A percentile compares a stretch with the other conserved stretches of the same genome.
phyloP scores from a whole-genome alignment of 2,329 filamentous ascomycete genomes.

The Cladobotryum mycophilum region DNA sequence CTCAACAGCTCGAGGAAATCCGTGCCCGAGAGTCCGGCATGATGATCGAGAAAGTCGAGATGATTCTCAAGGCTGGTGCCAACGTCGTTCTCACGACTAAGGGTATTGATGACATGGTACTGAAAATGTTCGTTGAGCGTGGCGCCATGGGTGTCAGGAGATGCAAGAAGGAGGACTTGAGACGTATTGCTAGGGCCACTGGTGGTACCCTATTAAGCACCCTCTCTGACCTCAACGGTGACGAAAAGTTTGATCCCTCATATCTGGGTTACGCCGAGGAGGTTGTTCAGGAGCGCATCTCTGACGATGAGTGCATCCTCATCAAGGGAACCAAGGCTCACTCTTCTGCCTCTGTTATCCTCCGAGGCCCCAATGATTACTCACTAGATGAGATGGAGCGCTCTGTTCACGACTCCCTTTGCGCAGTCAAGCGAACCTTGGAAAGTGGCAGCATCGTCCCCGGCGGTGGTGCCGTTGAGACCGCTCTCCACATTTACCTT shows the following conservation, averaged over 20 bases:
- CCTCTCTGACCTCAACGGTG: constrained; percentile 91
- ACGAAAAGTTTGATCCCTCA: constrained; percentile 90
- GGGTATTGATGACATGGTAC: constrained; percentile 91
- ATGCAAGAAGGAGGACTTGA: constrained; percentile 97
- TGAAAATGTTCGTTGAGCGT: constrained; percentile 91
- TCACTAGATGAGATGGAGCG: constrained; percentile 99
- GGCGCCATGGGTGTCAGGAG: constrained; percentile 92
- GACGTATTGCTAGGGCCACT: constrained; percentile 92
- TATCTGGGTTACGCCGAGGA: constrained; percentile 89
- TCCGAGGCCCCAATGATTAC: constrained; percentile 93
- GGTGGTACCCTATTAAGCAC: constrained; percentile 90
- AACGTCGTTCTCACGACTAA: constrained; percentile 97
- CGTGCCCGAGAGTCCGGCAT: constrained; percentile 88
- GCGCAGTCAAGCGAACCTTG: constrained; percentile 91
- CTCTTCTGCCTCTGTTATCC: constrained; percentile 90
- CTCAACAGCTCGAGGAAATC: constrained; percentile 95
- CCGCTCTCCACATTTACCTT: constrained; percentile 97
- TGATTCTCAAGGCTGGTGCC: constrained; percentile 95
- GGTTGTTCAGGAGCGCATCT: constrained; percentile 96
- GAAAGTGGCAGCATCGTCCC: constrained; percentile 97
- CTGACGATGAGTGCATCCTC: constrained; percentile 96
- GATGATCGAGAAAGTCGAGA: constrained; percentile 86
- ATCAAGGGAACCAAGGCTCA: constrained; percentile 93
- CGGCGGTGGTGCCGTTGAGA: constrained; percentile 93
- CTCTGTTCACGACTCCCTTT: constrained; percentile 93